Percentiles rank a stretch among this genome's conserved stretches.
phyloP scores from a whole-genome alignment of 2,329 filamentous ascomycete genomes.

The Fonsecaea monophora region DNA sequence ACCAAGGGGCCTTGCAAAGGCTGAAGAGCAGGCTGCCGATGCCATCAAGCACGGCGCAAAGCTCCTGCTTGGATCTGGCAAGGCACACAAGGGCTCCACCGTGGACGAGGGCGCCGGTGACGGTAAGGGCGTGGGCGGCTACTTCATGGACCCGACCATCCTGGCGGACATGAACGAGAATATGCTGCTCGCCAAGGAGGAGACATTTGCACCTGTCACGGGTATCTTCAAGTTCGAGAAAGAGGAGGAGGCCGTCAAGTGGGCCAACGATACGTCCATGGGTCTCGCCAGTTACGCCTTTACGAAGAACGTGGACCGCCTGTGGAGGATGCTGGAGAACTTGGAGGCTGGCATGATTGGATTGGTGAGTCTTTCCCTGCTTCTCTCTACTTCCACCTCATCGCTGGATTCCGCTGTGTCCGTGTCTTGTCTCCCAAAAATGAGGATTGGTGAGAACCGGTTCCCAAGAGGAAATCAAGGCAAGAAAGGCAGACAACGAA shows the following conservation, averaged over 20 bases:
- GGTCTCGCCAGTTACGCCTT: slow-evolving; percentile 67
- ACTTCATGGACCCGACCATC: slow-evolving; percentile 74
- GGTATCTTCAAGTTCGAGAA: slow-evolving; percentile 70
- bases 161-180: slow-evolving; percentile 64
- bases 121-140: slow-evolving; percentile 56
- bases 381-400: slow-evolving; percentile 8
- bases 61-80: slow-evolving; percentile 66
- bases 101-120: slow-evolving; percentile 60
- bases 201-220: slow-evolving; percentile 70
- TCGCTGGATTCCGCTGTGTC: not conserved
- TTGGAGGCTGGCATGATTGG: slow-evolving; percentile 74
- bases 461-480: not conserved
- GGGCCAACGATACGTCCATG: slow-evolving; percentile 40
- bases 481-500: not conserved
- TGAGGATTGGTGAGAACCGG: not conserved
- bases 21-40: slow-evolving; percentile 66
- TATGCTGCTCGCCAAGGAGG: slow-evolving; percentile 66
- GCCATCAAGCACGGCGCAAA: slow-evolving; percentile 68
- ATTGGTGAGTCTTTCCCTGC: slow-evolving; percentile 50
- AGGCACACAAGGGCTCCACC: slow-evolving; percentile 43
- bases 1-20: slow-evolving; percentile 62
- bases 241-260: slow-evolving; percentile 67
- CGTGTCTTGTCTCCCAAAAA: not conserved
- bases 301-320: slow-evolving; percentile 70
- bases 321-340: slow-evolving; percentile 71